A percentile compares a stretch with the other conserved stretches of the same genome.
Evolutionary conservation across 2,329 filamentous ascomycete genomes (phyloP).

Genomic region (Fusarium coffeatum): DNA sequence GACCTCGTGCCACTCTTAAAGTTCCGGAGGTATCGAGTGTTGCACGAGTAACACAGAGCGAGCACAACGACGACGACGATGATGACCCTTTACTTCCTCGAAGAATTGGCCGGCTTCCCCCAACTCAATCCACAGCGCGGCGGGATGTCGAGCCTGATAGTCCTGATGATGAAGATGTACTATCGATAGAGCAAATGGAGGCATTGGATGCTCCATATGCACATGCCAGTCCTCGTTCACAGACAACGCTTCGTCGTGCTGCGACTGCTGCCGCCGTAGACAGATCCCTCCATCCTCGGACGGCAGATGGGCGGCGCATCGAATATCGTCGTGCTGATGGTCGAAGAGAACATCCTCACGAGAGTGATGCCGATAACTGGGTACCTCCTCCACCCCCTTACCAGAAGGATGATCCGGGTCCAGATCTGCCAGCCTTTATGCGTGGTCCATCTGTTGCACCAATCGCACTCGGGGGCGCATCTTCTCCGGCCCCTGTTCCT

Average conservation of each 20-base stretch:
- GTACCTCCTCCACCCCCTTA: conserved; percentile 87
- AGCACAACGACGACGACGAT: conserved; percentile 49
- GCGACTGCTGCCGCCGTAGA: conserved; percentile 81
- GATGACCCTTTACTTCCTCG: conserved; percentile 67
- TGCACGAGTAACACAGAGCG: conserved; percentile 39
- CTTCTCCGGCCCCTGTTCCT: conserved; percentile 40
- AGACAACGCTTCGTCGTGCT: conserved; percentile 76
- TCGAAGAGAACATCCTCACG: conserved; percentile 79
- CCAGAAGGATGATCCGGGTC: conserved; percentile 69
- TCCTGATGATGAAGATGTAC: conserved; percentile 56
- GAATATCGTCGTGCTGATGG: conserved; percentile 77
- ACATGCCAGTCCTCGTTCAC: conserved; percentile 77
- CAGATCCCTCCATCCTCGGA: conserved; percentile 71
- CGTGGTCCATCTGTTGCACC: conserved; percentile 61
- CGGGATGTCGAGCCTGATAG: conserved; percentile 37
- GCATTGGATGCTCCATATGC: conserved; percentile 78
- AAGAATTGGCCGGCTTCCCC: conserved; percentile 53
- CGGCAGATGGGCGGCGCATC: conserved; percentile 64
- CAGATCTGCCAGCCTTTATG: conserved; percentile 66
- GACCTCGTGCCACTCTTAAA: conserved; percentile 45
- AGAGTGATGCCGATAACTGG: conserved; percentile 91
- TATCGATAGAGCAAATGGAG: conserved; percentile 67
- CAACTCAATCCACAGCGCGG: conserved; percentile 12
- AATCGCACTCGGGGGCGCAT: conserved; percentile 41
- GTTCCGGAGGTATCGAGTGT: conserved; percentile 50